phyloP scores from a whole-genome alignment of 2,329 filamentous ascomycete species.

The Xylaria sp. region DNA sequence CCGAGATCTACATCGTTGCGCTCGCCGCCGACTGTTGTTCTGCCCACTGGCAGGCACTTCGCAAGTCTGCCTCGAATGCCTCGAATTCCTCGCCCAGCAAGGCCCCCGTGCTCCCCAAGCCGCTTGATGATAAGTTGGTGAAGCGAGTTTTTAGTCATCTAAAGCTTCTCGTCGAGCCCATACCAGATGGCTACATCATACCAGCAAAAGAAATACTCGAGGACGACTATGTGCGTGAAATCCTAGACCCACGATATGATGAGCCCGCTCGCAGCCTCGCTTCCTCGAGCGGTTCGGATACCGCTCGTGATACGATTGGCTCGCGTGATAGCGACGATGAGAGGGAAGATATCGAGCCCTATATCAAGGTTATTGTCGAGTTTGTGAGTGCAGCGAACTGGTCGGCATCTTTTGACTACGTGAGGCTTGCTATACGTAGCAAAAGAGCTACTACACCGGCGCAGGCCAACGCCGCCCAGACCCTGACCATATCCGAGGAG shows the following conservation, averaged over 20 bases:
- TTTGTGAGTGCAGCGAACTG: conserved; percentile 74
- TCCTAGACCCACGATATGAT: conserved; percentile 48
- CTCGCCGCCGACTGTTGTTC: conserved; percentile 73
- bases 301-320: conserved; percentile 50
- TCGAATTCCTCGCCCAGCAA: conserved; percentile 6
- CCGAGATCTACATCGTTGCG: conserved; percentile 71
- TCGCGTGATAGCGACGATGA: conserved; percentile 50
- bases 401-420: conserved; percentile 67
- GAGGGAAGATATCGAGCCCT: conserved; percentile 61
- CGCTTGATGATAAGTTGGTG: conserved; percentile 63
- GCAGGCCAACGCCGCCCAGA: conserved; percentile 54
- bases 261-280: conserved; percentile 42
- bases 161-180: conserved; percentile 66
- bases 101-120: conserved; percentile 47
- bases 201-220: conserved; percentile 68
- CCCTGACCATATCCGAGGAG: conserved; percentile 56
- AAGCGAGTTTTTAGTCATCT: conserved; percentile 65
- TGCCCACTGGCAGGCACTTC: conserved; percentile 65
- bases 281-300: conserved; percentile 52
- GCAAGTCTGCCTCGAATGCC: conserved; percentile 44
- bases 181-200: conserved; percentile 66
- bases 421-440: conserved; percentile 63
- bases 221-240: conserved; percentile 56
- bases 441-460: conserved; percentile 58
- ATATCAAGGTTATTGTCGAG: conserved; percentile 67